Evolutionary conservation across 176 grass and related monocot species (phyloP), one percentile per base, ranked within the genome.

Genomic region (Secale cereale): DNA sequence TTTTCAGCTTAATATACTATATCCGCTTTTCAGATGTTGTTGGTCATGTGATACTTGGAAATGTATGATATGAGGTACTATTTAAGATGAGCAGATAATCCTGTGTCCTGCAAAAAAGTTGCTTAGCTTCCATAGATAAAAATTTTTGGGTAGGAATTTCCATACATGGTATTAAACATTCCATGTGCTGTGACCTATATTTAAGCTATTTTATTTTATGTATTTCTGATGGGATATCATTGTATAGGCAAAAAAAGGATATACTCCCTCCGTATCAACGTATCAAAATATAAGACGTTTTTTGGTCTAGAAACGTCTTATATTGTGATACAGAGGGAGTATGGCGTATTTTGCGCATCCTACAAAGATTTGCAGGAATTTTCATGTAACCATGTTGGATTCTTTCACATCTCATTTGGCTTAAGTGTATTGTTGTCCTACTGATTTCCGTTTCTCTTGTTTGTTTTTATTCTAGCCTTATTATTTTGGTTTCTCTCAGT

Each of bases 401-500:
- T 59, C 56, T 59, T 59, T 61, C 59, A 61, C 59, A 61, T 61
- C 59, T 61, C 59, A 25, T 61, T 61, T 61, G 59, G n/a, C n/a
- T 61, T 61, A 12, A 61, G 59, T 61, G 59, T 26, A 26, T 61
- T 11, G n/a, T 61, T 61, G 59, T 61, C n/a, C 59, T 61, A 61
- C 26, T 61, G 26, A 75, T 52, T 75, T 74, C 45, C 19, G 7
- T 57, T 57, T 57, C 7, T 57, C 27, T 29, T 74, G 70, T 48
- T 25, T 16, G 3, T 73, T 27, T 45, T 46, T 45, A 13, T 14
- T 73, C 37, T 10, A 45, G 70, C 67, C 70, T 20, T 79, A 46
- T 27, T 77, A 75, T 50, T 75, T 43, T 16, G n/a, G n/a, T 73
- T 73, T 74, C 14, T 74, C 25, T 74, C 40, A 48, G 41, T 74